Percentiles rank a stretch among this genome's conserved stretches.
These are phyloP conservation scores for Pythium myriotylum DNA, from an alignment of 352 stramenopile species.

Conservation along the genomic window DNA sequence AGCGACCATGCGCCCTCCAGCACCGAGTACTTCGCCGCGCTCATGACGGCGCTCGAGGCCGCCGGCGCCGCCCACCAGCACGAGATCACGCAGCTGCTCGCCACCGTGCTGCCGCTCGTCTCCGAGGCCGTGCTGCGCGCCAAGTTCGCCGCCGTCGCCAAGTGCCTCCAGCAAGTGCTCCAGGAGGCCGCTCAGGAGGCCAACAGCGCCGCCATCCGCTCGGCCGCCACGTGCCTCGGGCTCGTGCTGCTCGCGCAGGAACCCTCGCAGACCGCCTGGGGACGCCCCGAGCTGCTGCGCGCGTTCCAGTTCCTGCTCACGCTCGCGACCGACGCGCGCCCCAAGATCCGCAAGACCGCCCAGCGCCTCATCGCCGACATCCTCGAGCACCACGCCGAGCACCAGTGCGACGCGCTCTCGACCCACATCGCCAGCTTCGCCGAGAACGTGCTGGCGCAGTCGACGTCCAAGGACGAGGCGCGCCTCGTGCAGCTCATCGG, in stretches of 20 bases:
- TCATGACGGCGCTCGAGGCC: slow-evolving; percentile 87
- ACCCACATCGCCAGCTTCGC: slow-evolving; percentile 88
- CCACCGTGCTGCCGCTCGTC: slow-evolving; percentile 72
- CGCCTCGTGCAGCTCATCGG: slow-evolving; percentile 76
- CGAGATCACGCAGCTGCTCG: slow-evolving; percentile 76
- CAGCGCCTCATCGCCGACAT: slow-evolving; percentile 79
- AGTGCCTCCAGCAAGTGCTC: slow-evolving; percentile 67
- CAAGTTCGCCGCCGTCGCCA: slow-evolving; percentile 79
- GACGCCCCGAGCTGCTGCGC: slow-evolving; percentile 66
- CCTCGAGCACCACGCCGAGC: slow-evolving; percentile 66
- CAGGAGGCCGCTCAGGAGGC: slow-evolving; percentile 56
- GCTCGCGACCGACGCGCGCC: slow-evolving; percentile 74
- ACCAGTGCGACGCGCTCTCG: slow-evolving; percentile 77
- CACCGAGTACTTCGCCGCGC: slow-evolving; percentile 86
- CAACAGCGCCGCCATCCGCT: slow-evolving; percentile 65
- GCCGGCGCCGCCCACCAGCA: slow-evolving; percentile 72
- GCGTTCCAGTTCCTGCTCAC: slow-evolving; percentile 81
- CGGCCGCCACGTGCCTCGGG: slow-evolving; percentile 61
- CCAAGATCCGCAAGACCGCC: slow-evolving; percentile 83
- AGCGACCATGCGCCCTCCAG: slow-evolving; percentile 36
- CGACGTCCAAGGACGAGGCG: slow-evolving; percentile 71
- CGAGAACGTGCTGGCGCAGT: slow-evolving; percentile 75
- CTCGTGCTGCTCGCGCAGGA: slow-evolving; percentile 75
- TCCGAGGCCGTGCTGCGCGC: slow-evolving; percentile 73
- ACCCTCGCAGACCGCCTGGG: slow-evolving; percentile 59